Percentiles rank a stretch among this genome's conserved stretches.
These are phyloP conservation scores for Astrothelium macrocarpum DNA, from an alignment of 495 filamentous ascomycete genomes.

Conservation along the genomic window DNA sequence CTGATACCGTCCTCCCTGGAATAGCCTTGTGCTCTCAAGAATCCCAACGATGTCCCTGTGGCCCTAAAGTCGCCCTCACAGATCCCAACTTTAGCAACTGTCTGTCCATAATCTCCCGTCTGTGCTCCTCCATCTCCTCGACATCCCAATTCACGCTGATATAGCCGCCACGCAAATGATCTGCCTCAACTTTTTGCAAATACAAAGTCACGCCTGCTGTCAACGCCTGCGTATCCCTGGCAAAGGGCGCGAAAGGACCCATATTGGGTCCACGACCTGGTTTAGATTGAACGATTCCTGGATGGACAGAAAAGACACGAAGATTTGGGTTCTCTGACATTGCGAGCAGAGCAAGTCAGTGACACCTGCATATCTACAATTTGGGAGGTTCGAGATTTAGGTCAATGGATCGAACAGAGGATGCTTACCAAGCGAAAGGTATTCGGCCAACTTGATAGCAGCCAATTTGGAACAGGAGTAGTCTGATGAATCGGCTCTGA, in stretches of 20 bases:
- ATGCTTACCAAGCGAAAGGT: slow-evolving; percentile 24
- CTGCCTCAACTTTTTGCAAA: slow-evolving; percentile 26
- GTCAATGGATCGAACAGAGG: neutral
- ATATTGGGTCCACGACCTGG: slow-evolving; percentile 21
- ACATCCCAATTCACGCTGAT: slow-evolving; percentile 26
- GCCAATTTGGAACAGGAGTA: slow-evolving; percentile 37
- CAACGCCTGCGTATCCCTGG: slow-evolving; percentile 31
- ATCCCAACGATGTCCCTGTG: neutral
- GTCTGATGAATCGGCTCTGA: slow-evolving; percentile 28
- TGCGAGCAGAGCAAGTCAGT: neutral
- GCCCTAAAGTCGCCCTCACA: neutral
- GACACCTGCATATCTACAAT: neutral
- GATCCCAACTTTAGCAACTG: slow-evolving; percentile 21
- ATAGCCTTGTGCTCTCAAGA: no score
- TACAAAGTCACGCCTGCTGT: slow-evolving; percentile 36
- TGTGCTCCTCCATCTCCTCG: slow-evolving; percentile 22
- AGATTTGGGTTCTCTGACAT: slow-evolving; percentile 33
- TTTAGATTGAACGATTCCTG: slow-evolving; percentile 34
- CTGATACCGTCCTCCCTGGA: no score
- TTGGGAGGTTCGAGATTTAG: neutral
- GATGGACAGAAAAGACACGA: slow-evolving; percentile 32
- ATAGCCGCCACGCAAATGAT: slow-evolving; percentile 39
- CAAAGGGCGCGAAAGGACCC: slow-evolving; percentile 24
- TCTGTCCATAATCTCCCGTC: slow-evolving; percentile 22
- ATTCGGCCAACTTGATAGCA: slow-evolving; percentile 26